Percentiles rank a stretch among this genome's conserved stretches.
phyloP scores from a whole-genome alignment of 768 basidiomycete species.

The Mycena alexandri region DNA sequence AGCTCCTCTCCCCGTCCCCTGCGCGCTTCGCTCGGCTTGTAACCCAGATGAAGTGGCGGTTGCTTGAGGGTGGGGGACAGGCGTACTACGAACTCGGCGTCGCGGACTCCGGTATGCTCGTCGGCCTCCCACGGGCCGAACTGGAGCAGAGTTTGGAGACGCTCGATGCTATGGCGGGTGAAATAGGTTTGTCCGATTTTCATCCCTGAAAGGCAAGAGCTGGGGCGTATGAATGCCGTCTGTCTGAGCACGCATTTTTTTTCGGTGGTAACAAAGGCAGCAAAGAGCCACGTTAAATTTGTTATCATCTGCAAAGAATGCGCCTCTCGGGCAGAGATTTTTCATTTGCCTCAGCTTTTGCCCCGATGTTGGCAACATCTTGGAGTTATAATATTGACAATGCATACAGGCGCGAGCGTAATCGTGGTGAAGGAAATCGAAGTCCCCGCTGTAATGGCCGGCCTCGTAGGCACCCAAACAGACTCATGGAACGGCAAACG shows the following conservation, averaged over 20 bases:
- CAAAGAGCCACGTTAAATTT: no score
- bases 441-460: conserved; percentile 69
- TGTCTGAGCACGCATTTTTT: no score
- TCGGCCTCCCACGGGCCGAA: conserved; percentile 81
- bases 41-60: conserved; percentile 96
- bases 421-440: conserved; percentile 92
- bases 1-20: conserved; percentile 82
- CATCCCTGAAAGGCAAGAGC: no score
- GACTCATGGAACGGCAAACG: conserved; percentile 55
- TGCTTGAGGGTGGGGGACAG: conserved; percentile 86
- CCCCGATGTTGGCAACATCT: no score
- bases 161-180: conserved; percentile 93
- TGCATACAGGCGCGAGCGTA: conserved; percentile 70
- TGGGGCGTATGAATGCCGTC: no score
- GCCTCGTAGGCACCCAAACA: conserved; percentile 51
- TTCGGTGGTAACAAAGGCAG: no score
- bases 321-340: no score
- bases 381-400: no score
- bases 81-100: conserved; percentile 89
- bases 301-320: no score
- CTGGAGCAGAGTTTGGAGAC: conserved; percentile 88
- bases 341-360: no score
- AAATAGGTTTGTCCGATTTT: conserved; percentile 43
- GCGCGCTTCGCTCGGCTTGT: conserved; percentile 86
- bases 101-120: conserved; percentile 87